Evolutionary conservation across 2,329 filamentous ascomycete species (phyloP), one percentile per base, ranked within the genome.

Genomic region (Exophiala calicioides): DNA sequence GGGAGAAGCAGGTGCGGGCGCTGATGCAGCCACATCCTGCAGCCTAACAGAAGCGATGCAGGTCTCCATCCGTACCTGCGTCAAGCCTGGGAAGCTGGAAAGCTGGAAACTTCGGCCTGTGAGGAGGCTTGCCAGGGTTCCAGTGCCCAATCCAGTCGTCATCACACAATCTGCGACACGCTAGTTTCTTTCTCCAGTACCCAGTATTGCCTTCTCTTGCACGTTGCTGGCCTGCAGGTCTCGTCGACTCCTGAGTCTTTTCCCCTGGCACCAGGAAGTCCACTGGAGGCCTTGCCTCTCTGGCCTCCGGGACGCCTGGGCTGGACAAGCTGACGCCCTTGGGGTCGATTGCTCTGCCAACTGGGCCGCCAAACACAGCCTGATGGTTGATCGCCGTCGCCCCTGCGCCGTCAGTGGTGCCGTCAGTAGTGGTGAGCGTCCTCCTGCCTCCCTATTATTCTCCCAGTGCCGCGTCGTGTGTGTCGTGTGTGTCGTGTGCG

Each of bases 291-390:
- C 41, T 30, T 26, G 35, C 35, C 18, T 16, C 31, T 13, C 16
- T 16, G n/a, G n/a, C n/a, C n/a, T n/a, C n/a, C n/a, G n/a, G n/a
- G 12, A 3, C 20, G 31, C 19, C 9, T 7, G 15, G 13, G 19
- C 34, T 37, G 16, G 21, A 13, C 19, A 36, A 23, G 33, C 16
- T 36, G 33, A 18, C 24, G 19, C 8, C 12, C 33, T 35, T 38
- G 24, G 30, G 36, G 45, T 47, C 38, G 50, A 53, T 53, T 53
- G 50, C 50, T 53, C 50, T 31, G 46, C 26, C 50, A 50, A 53
- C 50, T 23, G 50, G 43, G 45, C 37, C 31, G 47, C 50, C 46
- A 23, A 10, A 10, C n/a, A n/a, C n/a, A n/a, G n/a, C n/a, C n/a
- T n/a, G n/a, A n/a, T n/a, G n/a, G n/a, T n/a, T n/a, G n/a, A n/a